Evolutionary conservation across 2,329 filamentous ascomycete species (phyloP).

Genomic region (Tolypocladium nubicola): DNA sequence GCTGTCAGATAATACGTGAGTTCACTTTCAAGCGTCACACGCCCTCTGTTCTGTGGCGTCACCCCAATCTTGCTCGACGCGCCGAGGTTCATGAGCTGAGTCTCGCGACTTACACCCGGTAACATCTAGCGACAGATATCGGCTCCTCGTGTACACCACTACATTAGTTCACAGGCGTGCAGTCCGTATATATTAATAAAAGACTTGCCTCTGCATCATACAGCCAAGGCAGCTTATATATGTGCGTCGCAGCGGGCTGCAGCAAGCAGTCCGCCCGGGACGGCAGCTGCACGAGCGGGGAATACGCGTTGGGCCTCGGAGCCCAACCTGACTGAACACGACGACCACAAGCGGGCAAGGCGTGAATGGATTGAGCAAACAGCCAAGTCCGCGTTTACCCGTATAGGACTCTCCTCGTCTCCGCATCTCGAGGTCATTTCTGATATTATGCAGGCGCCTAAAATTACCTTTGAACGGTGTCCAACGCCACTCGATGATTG

Average conservation of each 20-base stretch:
- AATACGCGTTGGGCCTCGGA: slow-evolving; percentile 1
- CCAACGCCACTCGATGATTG: not conserved
- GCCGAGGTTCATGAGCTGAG: no score
- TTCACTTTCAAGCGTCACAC: not conserved
- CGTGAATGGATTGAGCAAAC: not conserved
- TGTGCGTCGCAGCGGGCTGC: not conserved
- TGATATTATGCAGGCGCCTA: not conserved
- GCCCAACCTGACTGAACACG: slow-evolving; percentile 2
- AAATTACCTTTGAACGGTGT: not conserved
- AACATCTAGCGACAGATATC: not conserved
- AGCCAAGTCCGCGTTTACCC: not conserved
- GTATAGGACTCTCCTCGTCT: not conserved
- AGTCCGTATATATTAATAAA: not conserved
- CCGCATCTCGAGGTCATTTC: not conserved
- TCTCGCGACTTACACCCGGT: not conserved
- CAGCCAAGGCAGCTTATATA: not conserved
- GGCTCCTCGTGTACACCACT: not conserved
- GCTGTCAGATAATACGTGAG: no score
- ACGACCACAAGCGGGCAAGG: not conserved
- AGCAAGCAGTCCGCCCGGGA: not conserved
- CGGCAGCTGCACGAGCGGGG: slow-evolving; percentile 1
- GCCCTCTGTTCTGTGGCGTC: no score
- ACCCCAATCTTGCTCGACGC: not conserved
- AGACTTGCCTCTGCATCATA: no score
- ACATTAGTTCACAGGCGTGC: not conserved